Conservation (phyloP, 1,139 yeast species). For the Kazachstania sp. region DNA sequence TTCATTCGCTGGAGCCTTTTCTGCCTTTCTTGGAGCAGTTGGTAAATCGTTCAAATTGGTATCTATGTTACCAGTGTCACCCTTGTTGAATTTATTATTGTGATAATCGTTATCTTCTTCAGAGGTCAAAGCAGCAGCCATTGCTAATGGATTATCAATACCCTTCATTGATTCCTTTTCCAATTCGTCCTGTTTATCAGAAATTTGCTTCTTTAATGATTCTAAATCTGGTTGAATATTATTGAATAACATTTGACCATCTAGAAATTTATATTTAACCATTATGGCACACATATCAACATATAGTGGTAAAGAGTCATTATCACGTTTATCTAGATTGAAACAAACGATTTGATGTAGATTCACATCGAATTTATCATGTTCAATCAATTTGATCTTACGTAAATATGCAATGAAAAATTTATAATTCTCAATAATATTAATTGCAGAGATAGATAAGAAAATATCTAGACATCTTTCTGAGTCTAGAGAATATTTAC, state of each 20-base stretch:
- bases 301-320: slow-evolving; percentile 31
- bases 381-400: slow-evolving; percentile 62
- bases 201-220: slow-evolving; percentile 35
- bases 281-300: slow-evolving; percentile 44
- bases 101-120: slow-evolving; percentile 49
- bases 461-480: slow-evolving; percentile 58
- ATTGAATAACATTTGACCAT: slow-evolving; percentile 54
- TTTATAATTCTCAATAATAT: slow-evolving; percentile 38
- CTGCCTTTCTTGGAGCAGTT: slow-evolving; percentile 1
- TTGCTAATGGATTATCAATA: slow-evolving; percentile 70
- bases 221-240: slow-evolving; percentile 42
- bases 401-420: slow-evolving; percentile 45
- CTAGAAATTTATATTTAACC: slow-evolving; percentile 61
- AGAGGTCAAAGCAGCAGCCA: slow-evolving; percentile 76
- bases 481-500: slow-evolving; percentile 74
- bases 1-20: slow-evolving; percentile 4
- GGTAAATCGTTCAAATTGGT: not conserved
- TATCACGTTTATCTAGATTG: slow-evolving; percentile 33
- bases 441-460: slow-evolving; percentile 42
- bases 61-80: slow-evolving; percentile 1
- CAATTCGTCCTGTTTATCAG: slow-evolving; percentile 41
- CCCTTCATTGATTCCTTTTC: slow-evolving; percentile 59
- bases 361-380: slow-evolving; percentile 26
- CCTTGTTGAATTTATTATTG: slow-evolving; percentile 7
- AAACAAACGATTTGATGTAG: slow-evolving; percentile 57